Base-by-base conservation (phyloP, 768 basidiomycete species). In the Scleroderma bovista region DNA sequence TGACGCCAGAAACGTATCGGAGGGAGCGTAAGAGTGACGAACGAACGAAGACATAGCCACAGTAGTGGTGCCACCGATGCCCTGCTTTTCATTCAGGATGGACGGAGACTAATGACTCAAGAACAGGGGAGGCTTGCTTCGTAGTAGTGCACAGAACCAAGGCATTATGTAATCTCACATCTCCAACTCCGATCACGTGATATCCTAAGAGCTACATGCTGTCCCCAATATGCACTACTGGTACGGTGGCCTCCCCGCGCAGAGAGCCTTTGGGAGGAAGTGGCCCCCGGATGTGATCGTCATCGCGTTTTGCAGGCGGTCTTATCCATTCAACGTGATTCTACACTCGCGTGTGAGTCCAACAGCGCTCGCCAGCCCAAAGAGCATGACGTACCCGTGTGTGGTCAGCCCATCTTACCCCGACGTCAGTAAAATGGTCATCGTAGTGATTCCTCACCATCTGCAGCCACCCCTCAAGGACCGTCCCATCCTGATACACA, bases 401-500 rank as follows among this genome's bases (percentile, higher is more conserved):
- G 58, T 24, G 57, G 48, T 55, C 65, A 3, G 56, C 52, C 3
- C 44, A 29, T 23, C 4, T 56, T 3, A 69, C 20, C 1, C 63
- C 65, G 8, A 38, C 48, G 32, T 60, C 51, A 47, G 34, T 31
- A 43, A 61, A 53, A 50, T 67, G 66, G 6, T 46, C 50, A 23
- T 20, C 2, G 48, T 67, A 69, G 47, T 67, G 66, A 5, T 51
- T 56, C n/a, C 41, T 47, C 17, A 63, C 63, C 53, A 67, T 61
- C 16, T 9, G 6, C n/a, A 8, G 11, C 20, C 68, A 67, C n/a
- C 61, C 63, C 26, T 29, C 12, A 4, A 64, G 43, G 32, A 58
- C 61, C 34, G 3, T 53, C 4, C 56, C 17, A 19, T 64, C 62
- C 32, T 76, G 71, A 17, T 56, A 58, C 3, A 70, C 54, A n/a